A percentile compares a stretch with the other conserved stretches of the same genome.
phyloP scores from a whole-genome alignment of 495 filamentous ascomycete species.

The Aspergillus egyptiacus region DNA sequence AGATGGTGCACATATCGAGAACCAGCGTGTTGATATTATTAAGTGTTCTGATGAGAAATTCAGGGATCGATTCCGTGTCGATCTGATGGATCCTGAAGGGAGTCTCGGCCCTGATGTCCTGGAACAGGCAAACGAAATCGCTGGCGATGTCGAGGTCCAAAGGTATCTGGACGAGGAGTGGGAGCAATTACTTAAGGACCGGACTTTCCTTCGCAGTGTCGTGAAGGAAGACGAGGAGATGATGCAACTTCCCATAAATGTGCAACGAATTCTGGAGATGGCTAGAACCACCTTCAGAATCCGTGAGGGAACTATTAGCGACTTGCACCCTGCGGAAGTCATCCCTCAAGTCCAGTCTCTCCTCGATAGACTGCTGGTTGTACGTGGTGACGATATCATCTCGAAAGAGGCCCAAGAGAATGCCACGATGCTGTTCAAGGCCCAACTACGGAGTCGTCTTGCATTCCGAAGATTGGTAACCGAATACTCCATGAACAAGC shows the following conservation, averaged over 20 bases:
- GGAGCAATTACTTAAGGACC: constrained; percentile 68
- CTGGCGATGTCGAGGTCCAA: constrained; percentile 80
- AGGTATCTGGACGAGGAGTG: constrained; percentile 82
- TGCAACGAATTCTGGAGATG: constrained; percentile 82
- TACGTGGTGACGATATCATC: constrained; percentile 75
- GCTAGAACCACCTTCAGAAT: constrained; percentile 87
- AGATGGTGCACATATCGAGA: constrained; percentile 84
- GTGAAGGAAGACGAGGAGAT: constrained; percentile 65
- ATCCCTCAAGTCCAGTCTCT: constrained; percentile 74
- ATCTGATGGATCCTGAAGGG: constrained; percentile 83
- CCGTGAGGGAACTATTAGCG: constrained; percentile 73
- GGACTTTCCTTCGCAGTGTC: constrained; percentile 65
- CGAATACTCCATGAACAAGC: constrained; percentile 76
- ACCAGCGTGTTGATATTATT: constrained; percentile 82
- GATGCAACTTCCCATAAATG: constrained; percentile 88
- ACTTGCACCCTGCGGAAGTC: constrained; percentile 84
- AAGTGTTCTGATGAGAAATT: constrained; percentile 67
- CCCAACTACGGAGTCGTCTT: constrained; percentile 79
- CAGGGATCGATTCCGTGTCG: constrained; percentile 74
- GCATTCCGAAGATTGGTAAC: constrained; percentile 87
- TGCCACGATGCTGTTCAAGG: constrained; percentile 85
- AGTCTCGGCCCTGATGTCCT: constrained; percentile 59
- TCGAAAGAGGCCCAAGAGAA: constrained; percentile 83
- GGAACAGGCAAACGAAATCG: constrained; percentile 81
- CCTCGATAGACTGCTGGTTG: constrained; percentile 69